These are phyloP conservation scores for Plasmodium coatneyi DNA, from an alignment of 169 alveolate genomes.

Conservation along the genomic window DNA sequence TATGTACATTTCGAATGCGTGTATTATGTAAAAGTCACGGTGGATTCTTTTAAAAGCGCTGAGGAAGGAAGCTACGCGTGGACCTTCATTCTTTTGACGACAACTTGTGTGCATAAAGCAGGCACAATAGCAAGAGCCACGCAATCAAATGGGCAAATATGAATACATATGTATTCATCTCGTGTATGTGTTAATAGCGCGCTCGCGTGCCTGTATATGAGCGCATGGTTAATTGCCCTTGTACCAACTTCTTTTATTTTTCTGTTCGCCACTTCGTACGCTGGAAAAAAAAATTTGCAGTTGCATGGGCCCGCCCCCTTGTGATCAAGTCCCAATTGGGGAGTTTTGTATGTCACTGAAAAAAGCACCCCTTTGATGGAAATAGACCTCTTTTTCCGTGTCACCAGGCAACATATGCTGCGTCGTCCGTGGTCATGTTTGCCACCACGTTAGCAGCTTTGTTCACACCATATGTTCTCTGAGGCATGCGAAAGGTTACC, in stretches of 20 bases:
- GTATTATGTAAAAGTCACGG: conserved; percentile 2
- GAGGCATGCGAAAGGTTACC: neutral
- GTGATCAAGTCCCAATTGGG: neutral
- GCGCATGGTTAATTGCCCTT: neutral
- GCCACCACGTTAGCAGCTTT: neutral
- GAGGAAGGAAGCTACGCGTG: neutral
- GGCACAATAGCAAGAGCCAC: neutral
- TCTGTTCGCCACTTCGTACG: neutral
- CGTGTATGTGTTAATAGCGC: neutral
- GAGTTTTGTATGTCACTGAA: neutral
- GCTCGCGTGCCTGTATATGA: neutral
- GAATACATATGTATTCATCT: neutral
- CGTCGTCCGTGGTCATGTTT: neutral
- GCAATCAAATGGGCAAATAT: neutral
- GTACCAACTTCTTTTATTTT: neutral
- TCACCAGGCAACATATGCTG: neutral
- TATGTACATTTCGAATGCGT: neutral
- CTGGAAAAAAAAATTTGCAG: neutral
- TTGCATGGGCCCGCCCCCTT: neutral
- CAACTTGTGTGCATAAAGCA: neutral
- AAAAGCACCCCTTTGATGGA: neutral
- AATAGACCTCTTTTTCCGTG: neutral
- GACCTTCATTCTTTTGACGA: neutral
- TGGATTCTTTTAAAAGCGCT: neutral
- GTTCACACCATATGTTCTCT: neutral